Percentiles rank a stretch among this genome's conserved stretches.
These are phyloP conservation scores for Pseudogymnoascus sp. DNA, from an alignment of 2,329 filamentous ascomycete genomes.

Conservation along the genomic window DNA sequence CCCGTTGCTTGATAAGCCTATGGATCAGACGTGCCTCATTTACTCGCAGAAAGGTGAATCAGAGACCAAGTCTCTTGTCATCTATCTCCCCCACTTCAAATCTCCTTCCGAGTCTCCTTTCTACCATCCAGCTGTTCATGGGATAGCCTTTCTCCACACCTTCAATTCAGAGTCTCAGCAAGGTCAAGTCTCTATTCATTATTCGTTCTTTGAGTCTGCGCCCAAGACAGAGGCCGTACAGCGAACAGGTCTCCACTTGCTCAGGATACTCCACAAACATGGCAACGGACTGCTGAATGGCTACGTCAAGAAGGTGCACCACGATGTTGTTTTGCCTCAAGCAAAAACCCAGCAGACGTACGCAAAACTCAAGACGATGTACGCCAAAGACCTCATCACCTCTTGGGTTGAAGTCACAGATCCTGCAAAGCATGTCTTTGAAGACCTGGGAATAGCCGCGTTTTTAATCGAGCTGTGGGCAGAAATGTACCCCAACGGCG, in stretches of 20 bases:
- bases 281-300: slow-evolving; percentile 56
- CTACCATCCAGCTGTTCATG: slow-evolving; percentile 74
- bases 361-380: slow-evolving; percentile 66
- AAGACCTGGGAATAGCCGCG: slow-evolving; percentile 82
- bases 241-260: slow-evolving; percentile 61
- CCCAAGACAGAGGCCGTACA: slow-evolving; percentile 42
- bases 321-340: slow-evolving; percentile 74
- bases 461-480: slow-evolving; percentile 90
- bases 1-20: slow-evolving; percentile 60
- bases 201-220: slow-evolving; percentile 42
- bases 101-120: slow-evolving; percentile 62
- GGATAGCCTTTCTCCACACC: slow-evolving; percentile 68
- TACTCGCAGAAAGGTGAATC: slow-evolving; percentile 38
- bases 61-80: slow-evolving; percentile 46
- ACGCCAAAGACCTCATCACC: slow-evolving; percentile 64
- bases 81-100: slow-evolving; percentile 70
- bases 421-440: slow-evolving; percentile 87
- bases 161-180: slow-evolving; percentile 40
- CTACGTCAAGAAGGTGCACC: slow-evolving; percentile 74
- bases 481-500: slow-evolving; percentile 59
- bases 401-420: slow-evolving; percentile 82
- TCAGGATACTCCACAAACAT: slow-evolving; percentile 65
- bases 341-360: slow-evolving; percentile 76
- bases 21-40: slow-evolving; percentile 79
- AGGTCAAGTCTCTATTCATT: slow-evolving; percentile 53